A percentile compares a stretch with the other conserved stretches of the same genome.
phyloP scores from a whole-genome alignment of 2,329 filamentous ascomycete genomes.

The Zymoseptoria ardabiliae region DNA sequence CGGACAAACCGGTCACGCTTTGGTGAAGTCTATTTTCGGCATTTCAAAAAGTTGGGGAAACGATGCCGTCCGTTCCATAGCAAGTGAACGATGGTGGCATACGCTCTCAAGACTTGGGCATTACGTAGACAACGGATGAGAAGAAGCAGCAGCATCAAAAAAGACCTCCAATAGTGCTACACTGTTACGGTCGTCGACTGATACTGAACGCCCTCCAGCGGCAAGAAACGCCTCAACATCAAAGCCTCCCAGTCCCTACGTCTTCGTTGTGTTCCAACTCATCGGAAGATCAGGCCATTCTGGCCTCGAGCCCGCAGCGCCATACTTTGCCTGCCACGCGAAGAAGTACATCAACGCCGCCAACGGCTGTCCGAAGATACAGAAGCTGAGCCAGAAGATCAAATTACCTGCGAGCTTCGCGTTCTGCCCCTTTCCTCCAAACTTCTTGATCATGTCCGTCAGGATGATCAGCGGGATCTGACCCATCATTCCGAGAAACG shows the following conservation, averaged over 20 bases:
- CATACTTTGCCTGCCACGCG: conserved; percentile 97
- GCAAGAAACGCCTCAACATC: not conserved
- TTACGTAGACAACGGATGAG: not conserved
- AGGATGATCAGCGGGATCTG: conserved; percentile 82
- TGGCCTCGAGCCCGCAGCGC: conserved; percentile 31
- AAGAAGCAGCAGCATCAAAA: not conserved
- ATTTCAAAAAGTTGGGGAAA: not conserved
- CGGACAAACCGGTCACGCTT: not conserved
- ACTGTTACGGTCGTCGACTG: not conserved
- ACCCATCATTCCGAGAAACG: conserved; percentile 87
- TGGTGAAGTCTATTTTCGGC: not conserved
- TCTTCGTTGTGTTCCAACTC: conserved; percentile 7
- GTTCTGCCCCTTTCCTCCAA: conserved; percentile 55
- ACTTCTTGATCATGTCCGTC: conserved; percentile 72
- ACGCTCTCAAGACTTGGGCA: too few relatives aligned
- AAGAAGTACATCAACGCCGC: conserved; percentile 94
- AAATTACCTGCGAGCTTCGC: conserved; percentile 81
- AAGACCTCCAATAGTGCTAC: not conserved
- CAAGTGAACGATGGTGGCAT: not conserved
- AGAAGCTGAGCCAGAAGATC: conserved; percentile 96
- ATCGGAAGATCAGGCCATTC: conserved; percentile 19
- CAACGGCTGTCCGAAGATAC: conserved; percentile 87
- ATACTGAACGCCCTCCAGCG: not conserved
- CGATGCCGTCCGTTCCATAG: not conserved
- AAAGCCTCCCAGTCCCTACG: not conserved